These are phyloP conservation scores for Boeremia lycopersici DNA, from an alignment of 2,329 filamentous ascomycete genomes.

Conservation along the genomic window DNA sequence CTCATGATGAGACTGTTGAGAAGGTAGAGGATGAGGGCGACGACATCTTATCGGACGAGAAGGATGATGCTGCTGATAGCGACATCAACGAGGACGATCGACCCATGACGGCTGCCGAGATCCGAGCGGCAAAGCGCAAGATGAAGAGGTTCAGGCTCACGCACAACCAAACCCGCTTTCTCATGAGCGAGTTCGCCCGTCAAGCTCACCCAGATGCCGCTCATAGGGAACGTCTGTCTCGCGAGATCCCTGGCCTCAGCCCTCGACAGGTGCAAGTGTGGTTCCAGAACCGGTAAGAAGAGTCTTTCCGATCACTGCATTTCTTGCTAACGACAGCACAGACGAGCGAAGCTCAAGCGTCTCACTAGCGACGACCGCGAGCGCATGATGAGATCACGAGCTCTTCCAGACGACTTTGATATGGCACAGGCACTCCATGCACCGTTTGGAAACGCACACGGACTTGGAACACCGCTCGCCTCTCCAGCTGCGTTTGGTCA, in stretches of 20 bases:
- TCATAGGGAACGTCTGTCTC: constrained; percentile 82
- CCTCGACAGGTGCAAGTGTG: constrained; percentile 95
- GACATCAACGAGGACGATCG: constrained; percentile 40
- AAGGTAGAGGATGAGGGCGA: constrained; percentile 48
- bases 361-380: constrained; percentile 66
- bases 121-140: constrained; percentile 57
- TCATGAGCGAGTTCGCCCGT: constrained; percentile 96
- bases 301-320: not conserved
- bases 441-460: constrained; percentile 54
- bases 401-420: constrained; percentile 65
- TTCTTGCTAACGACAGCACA: constrained; percentile 37
- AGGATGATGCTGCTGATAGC: constrained; percentile 41
- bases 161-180: constrained; percentile 93
- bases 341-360: constrained; percentile 66
- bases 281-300: constrained; percentile 91
- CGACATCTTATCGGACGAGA: constrained; percentile 49
- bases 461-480: constrained; percentile 56
- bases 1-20: constrained; percentile 41
- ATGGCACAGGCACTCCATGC: constrained; percentile 65
- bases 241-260: constrained; percentile 89
- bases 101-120: constrained; percentile 55
- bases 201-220: constrained; percentile 93
- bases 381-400: constrained; percentile 65
- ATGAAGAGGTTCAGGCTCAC: constrained; percentile 87
- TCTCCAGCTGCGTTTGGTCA: constrained; percentile 52